Evolutionary conservation across 306 rosid genomes (phyloP), one percentile per base, ranked within the genome.

Genomic region (Vigna hirtella): DNA sequence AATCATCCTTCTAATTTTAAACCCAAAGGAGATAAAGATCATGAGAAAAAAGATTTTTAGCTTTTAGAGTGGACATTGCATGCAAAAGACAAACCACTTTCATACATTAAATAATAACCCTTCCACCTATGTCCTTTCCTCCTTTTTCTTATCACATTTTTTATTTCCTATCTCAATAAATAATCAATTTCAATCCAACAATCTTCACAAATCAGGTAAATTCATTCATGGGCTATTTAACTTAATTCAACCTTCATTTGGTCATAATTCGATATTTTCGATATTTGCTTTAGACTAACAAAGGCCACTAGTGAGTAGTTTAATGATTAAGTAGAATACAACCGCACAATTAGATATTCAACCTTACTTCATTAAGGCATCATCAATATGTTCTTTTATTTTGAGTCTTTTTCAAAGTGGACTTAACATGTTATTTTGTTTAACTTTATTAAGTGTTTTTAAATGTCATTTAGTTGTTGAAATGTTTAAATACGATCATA

Each of bases 21-120:
- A 78, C 73, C 45, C 78, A 67, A 77, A 79, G 84, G 45, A 9
- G 79, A 50, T 62, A 79, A 87, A 17, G 85, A 85, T 84, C 87
- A 89, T 78, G 82, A 74, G 76, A 83, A 82, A 83, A 88, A 87
- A 84, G 88, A 82, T 73, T 32, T 69, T 61, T 36, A 59, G 83
- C 89, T 85, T 89, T 88, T 81, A 75, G 77, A 55, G 32, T 15
- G 61, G 38, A 83, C 73, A 47, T 40, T 78, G 57, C 82, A 79
- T 83, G 83, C 79, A 80, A 85, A 77, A 82, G 81, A 62, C 77
- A 82, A 73, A 59, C 78, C 74, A 70, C 59, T 59, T 63, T 52
- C 38, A 72, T 79, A 76, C 43, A 42, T 66, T 43, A 10, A 81
- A 66, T 79, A 67, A 81, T 81, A 62, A 63, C 67, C 24, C 66